phyloP scores from a whole-genome alignment of 495 filamentous ascomycete species.

The Talaromyces thailandensis region DNA sequence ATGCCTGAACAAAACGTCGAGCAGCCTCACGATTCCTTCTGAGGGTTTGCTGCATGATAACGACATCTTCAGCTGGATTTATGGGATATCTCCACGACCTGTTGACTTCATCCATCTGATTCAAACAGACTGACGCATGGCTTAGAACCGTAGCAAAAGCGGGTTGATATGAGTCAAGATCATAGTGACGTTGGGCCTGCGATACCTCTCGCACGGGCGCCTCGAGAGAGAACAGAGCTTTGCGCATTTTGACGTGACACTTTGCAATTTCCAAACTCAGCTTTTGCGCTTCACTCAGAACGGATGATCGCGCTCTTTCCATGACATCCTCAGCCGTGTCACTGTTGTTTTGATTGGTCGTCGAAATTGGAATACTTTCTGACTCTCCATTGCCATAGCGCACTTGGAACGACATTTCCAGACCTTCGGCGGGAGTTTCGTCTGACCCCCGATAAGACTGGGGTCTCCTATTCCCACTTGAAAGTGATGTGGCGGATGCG shows the following conservation, averaged over 20 bases:
- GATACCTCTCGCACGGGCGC: constrained; percentile 20
- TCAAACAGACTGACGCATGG: constrained; percentile 38
- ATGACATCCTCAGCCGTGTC: constrained; percentile 20
- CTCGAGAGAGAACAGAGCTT: constrained; percentile 45
- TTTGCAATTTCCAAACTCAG: constrained; percentile 47
- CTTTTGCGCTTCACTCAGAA: constrained; percentile 41
- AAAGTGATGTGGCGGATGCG: constrained; percentile 32
- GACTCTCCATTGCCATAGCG: constrained; percentile 57
- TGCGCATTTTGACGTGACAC: constrained; percentile 46
- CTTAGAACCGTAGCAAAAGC: constrained; percentile 41
- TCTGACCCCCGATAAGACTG: constrained; percentile 31
- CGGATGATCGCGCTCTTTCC: constrained; percentile 31
- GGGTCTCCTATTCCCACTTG: constrained; percentile 15
- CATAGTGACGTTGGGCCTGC: constrained; percentile 11
- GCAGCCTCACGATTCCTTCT: constrained; percentile 47
- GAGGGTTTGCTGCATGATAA: constrained; percentile 46
- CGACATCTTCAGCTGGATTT: constrained; percentile 42
- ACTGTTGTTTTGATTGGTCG: constrained; percentile 20
- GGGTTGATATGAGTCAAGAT: constrained; percentile 23
- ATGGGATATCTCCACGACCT: constrained; percentile 51
- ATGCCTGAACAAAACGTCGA: constrained; percentile 62
- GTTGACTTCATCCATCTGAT: constrained; percentile 47
- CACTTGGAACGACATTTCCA: constrained; percentile 39
- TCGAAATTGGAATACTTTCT: constrained; percentile 41
- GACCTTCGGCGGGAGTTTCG: constrained; percentile 18